Evolutionary conservation across 345 rosid species (phyloP).

Genomic region (Dimocarpus longan): DNA sequence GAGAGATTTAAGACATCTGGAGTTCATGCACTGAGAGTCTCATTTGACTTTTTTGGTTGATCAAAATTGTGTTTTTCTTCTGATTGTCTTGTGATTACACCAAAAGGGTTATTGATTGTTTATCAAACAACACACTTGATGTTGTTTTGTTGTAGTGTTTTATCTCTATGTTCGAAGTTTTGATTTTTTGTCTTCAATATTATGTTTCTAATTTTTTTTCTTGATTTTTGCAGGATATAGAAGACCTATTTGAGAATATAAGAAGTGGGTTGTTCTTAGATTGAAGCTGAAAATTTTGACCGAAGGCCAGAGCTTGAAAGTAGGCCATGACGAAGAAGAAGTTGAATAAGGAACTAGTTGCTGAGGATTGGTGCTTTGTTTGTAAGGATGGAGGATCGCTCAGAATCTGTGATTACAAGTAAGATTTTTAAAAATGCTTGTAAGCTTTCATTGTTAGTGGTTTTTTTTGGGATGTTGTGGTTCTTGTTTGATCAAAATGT

Average conservation of each 20-base stretch:
- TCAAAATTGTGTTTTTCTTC: too few relatives aligned
- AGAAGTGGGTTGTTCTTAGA: background rate
- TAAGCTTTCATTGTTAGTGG: background rate
- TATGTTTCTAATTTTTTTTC: too few relatives aligned
- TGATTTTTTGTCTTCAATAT: too few relatives aligned
- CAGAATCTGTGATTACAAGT: constrained; percentile 52
- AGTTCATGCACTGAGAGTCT: too few relatives aligned
- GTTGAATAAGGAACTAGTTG: constrained; percentile 31
- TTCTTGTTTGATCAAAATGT: background rate
- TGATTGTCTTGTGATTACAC: too few relatives aligned
- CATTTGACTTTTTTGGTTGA: too few relatives aligned
- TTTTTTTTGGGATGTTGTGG: too few relatives aligned
- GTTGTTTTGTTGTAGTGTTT: too few relatives aligned
- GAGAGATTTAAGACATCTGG: too few relatives aligned
- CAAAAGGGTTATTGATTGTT: too few relatives aligned
- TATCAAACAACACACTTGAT: too few relatives aligned
- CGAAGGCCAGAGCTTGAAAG: background rate
- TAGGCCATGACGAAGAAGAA: constrained; percentile 13
- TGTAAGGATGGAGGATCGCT: constrained; percentile 64
- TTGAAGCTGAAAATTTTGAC: constrained; percentile 1
- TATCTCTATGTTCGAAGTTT: too few relatives aligned
- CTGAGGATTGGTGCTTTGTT: constrained; percentile 50
- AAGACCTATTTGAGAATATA: background rate
- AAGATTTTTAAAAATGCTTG: constrained; percentile 13
- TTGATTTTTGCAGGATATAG: background rate